A percentile compares a stretch with the other conserved stretches of the same genome.
Conservation (phyloP, 495 filamentous ascomycete genomes). For the Podospora anserina region DNA sequence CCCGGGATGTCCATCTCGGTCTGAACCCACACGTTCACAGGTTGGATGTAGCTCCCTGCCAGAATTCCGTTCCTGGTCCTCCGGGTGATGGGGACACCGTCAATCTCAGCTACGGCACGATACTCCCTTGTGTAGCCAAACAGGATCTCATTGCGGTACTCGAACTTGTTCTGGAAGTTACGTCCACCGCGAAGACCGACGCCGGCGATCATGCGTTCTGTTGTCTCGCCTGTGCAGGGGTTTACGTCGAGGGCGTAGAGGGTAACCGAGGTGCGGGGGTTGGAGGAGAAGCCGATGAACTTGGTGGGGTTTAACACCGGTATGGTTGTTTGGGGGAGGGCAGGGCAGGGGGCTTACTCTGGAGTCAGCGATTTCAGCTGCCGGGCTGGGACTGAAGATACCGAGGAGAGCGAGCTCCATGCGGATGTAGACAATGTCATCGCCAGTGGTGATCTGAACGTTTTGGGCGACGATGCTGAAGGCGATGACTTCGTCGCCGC, state of each 20-base stretch:
- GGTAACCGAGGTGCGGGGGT: not conserved
- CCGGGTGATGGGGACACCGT: slow-evolving; percentile 11
- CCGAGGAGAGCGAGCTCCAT: slow-evolving; percentile 35
- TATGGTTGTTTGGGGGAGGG: too few relatives aligned
- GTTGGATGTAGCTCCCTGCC: slow-evolving; percentile 36
- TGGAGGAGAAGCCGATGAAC: slow-evolving; percentile 14
- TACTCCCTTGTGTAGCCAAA: slow-evolving; percentile 36
- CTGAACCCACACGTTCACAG: slow-evolving; percentile 34
- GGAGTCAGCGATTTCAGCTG: slow-evolving; percentile 31
- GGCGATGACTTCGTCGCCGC: slow-evolving; percentile 21
- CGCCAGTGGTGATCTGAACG: slow-evolving; percentile 28
- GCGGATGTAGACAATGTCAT: slow-evolving; percentile 25
- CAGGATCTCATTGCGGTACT: slow-evolving; percentile 13
- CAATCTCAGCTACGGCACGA: not conserved
- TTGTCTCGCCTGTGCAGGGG: slow-evolving; percentile 35
- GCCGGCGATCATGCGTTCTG: slow-evolving; percentile 16
- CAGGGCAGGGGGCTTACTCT: not conserved
- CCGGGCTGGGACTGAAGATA: slow-evolving; percentile 23
- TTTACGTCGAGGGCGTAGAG: slow-evolving; percentile 35
- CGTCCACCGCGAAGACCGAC: slow-evolving; percentile 6
- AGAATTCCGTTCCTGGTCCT: slow-evolving; percentile 33
- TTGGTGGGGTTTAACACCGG: too few relatives aligned
- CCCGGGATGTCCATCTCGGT: not conserved
- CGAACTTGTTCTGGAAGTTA: slow-evolving; percentile 12
- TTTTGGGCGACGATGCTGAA: slow-evolving; percentile 32